Conservation (phyloP, 495 filamentous ascomycete genomes). For the Cercophora samala region DNA sequence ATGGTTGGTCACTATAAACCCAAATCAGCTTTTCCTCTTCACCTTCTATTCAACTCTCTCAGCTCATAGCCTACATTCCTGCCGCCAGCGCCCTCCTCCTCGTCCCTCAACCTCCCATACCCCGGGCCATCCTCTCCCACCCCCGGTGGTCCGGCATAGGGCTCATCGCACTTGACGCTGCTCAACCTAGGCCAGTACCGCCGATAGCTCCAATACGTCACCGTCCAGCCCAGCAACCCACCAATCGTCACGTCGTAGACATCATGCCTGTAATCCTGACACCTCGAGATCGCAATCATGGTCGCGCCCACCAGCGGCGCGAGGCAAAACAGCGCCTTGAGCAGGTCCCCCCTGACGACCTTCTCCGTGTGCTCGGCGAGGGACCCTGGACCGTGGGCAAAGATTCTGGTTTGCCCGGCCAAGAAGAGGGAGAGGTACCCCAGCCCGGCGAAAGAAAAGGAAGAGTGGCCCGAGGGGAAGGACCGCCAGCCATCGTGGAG, state of each 20-base stretch:
- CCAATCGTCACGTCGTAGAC: conserved; percentile 86
- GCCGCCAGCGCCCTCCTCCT: conserved; percentile 29
- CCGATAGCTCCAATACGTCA: conserved; percentile 82
- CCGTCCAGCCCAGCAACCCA: conserved; percentile 63
- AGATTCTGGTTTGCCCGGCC: conserved; percentile 73
- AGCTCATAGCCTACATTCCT: conserved; percentile 35
- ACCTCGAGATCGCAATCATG: conserved; percentile 84
- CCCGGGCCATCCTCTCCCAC: background rate
- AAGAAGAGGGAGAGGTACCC: conserved; percentile 80
- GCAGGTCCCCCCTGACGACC: conserved; percentile 53
- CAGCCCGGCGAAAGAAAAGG: conserved; percentile 80
- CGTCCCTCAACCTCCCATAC: conserved; percentile 35
- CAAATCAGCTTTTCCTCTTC: conserved; percentile 25
- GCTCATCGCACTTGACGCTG: conserved; percentile 48
- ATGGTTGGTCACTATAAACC: background rate
- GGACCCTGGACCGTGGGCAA: conserved; percentile 57
- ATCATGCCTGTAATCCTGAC: conserved; percentile 93
- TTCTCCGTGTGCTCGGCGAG: conserved; percentile 22
- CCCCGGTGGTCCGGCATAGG: conserved; percentile 40
- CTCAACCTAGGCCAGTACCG: conserved; percentile 55
- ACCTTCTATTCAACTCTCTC: conserved; percentile 13
- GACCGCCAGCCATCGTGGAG: conserved; percentile 92
- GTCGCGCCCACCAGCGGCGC: conserved; percentile 74
- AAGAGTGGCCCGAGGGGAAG: conserved; percentile 86
- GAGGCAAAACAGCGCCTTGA: conserved; percentile 60